Evolutionary conservation across 1,139 yeast genomes (phyloP).

Genomic region (Spathaspora sp.): DNA sequence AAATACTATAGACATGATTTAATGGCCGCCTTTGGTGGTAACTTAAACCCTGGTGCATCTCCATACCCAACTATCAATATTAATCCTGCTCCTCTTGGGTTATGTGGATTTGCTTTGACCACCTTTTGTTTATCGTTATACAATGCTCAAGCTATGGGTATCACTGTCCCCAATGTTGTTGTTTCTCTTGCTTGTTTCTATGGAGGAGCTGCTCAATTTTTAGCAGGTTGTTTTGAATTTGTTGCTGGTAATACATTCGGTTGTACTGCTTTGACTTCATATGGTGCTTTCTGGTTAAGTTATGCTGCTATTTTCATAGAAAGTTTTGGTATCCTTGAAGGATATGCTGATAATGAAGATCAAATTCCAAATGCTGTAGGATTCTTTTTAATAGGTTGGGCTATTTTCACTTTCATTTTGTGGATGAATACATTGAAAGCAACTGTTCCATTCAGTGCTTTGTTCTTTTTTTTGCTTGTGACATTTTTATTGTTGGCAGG

Average conservation of each 20-base stretch:
- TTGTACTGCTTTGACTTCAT: slow-evolving; percentile 40
- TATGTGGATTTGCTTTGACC: slow-evolving; percentile 51
- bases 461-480: slow-evolving; percentile 34
- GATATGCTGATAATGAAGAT: slow-evolving; percentile 47
- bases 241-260: slow-evolving; percentile 38
- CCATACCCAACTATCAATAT: slow-evolving; percentile 25
- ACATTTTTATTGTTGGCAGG: slow-evolving; percentile 43
- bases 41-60: slow-evolving; percentile 30
- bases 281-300: slow-evolving; percentile 44
- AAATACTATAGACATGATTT: slow-evolving; percentile 33
- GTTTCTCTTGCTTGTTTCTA: slow-evolving; percentile 47
- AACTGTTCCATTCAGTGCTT: slow-evolving; percentile 36
- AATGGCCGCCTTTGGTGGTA: slow-evolving; percentile 38
- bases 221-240: slow-evolving; percentile 55
- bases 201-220: slow-evolving; percentile 47
- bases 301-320: slow-evolving; percentile 35
- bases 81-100: slow-evolving; percentile 64
- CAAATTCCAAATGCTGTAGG: slow-evolving; percentile 37
- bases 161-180: slow-evolving; percentile 32
- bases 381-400: slow-evolving; percentile 44
- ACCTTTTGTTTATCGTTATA: slow-evolving; percentile 47
- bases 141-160: slow-evolving; percentile 43
- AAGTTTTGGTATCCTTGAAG: slow-evolving; percentile 52
- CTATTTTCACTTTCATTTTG: slow-evolving; percentile 40
- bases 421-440: slow-evolving; percentile 42